Evolutionary conservation across 306 rosid species (phyloP), one percentile per base, ranked within the genome.

Genomic region (Trichosanthes cucumerina): DNA sequence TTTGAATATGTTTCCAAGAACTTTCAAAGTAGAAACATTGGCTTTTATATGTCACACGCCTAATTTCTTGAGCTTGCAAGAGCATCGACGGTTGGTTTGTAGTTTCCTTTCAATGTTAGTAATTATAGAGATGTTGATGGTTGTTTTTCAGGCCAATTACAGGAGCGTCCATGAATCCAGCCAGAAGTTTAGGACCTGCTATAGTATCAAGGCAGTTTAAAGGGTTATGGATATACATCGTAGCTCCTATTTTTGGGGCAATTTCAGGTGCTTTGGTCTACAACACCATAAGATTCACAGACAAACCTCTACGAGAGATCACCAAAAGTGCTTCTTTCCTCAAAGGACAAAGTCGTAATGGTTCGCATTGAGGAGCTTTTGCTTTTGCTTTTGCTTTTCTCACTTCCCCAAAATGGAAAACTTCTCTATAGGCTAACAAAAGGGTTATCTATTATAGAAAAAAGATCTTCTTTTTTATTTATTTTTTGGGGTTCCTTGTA

Each of bases 111-210:
- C 2, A 19, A n/a, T 68, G 23, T 46, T 7, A 19, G 12, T 64
- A 9, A 49, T 26, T 18, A 18, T 18, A 18, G 50, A 13, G 16
- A 6, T 15, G 2, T 24, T 39, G 5, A 11, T 24, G 1, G 1
- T 19, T 46, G 34, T 72, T 81, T 41, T 54, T 64, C 83, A 93
- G 98, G 83, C 95, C 91, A 12, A 43, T 91, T 2, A 73, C 96
- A n/a, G 97, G 99, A 78, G 99, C 96, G 72, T 95, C 98, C 2
- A 87, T 95, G 98, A 95, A 89, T 38, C 97, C 96, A 10, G 97
- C 88, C 9, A 94, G 98, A 84, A 94, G 91, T 76, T 31, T 94
- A 31, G 97, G 97, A 14, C 96, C 97, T 0, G 97, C 97, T 0
- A 50, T 94, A 19, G 92, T 88, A 2, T 87, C 74, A 10, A 14